These are phyloP conservation scores for Aspergillus coremiiformis DNA, from an alignment of 495 filamentous ascomycete species.

Conservation along the genomic window DNA sequence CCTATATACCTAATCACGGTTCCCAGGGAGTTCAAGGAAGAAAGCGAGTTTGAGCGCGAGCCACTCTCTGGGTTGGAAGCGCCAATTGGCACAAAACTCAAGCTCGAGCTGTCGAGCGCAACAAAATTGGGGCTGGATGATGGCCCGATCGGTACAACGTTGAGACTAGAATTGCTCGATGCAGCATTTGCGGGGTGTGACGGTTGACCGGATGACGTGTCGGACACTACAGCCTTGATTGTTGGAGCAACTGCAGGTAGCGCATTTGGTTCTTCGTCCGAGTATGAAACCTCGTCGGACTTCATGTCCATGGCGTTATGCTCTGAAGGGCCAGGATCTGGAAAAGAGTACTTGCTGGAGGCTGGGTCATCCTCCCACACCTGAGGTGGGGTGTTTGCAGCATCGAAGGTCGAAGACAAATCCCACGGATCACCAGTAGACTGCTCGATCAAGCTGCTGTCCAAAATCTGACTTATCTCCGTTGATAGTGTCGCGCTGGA, in stretches of 20 bases:
- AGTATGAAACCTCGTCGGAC: slow-evolving; percentile 24
- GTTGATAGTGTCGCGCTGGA: slow-evolving; percentile 22
- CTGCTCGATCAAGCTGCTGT: slow-evolving; percentile 26
- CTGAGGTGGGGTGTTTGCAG: slow-evolving; percentile 33
- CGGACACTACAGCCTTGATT: slow-evolving; percentile 35
- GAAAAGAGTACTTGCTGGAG: slow-evolving; percentile 39
- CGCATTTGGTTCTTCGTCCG: slow-evolving; percentile 34
- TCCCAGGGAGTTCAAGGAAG: slow-evolving; percentile 43
- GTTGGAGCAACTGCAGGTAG: slow-evolving; percentile 33
- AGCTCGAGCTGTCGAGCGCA: slow-evolving; percentile 37
- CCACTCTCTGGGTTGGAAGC: slow-evolving; percentile 32
- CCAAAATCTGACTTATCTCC: slow-evolving; percentile 20
- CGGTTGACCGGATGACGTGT: slow-evolving; percentile 22
- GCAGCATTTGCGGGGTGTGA: slow-evolving; percentile 15
- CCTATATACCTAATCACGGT: slow-evolving; percentile 39
- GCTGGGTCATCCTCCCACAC: slow-evolving; percentile 41
- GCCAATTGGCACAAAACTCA: slow-evolving; percentile 31
- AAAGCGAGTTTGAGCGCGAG: slow-evolving; percentile 38
- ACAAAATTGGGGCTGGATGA: slow-evolving; percentile 43
- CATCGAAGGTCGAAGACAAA: slow-evolving; percentile 35
- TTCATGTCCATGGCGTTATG: slow-evolving; percentile 19
- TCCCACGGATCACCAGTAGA: slow-evolving; percentile 35
- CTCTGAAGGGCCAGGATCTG: slow-evolving; percentile 20
- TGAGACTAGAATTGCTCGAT: slow-evolving; percentile 35
- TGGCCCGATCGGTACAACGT: slow-evolving; percentile 35